Base-by-base conservation (phyloP, 306 rosid species). In the Lagenaria siceraria region DNA sequence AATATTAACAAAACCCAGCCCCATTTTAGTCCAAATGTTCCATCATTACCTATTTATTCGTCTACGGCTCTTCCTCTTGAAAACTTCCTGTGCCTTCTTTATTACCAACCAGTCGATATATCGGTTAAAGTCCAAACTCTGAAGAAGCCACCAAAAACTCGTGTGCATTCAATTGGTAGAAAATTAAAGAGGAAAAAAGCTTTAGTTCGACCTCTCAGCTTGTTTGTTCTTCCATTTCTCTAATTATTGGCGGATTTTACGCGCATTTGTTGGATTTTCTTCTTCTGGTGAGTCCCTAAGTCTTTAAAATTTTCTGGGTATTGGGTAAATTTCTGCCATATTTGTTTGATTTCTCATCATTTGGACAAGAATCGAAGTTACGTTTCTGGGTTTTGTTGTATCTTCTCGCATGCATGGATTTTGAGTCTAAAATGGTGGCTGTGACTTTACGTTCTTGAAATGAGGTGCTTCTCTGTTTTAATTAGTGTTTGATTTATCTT, bases 31-130 rank as follows among this genome's bases (percentile, higher is more conserved):
- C 63, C 46, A 58, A 49, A 18, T 4, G 1, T 40, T 10, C 74
- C 76, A 80, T 89, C 86, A 65, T 68, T 80, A 85, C 86, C 82
- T 85, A 82, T 80, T 82, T 85, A 85, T 56, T 77, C 73, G 29
- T 65, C 14, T n/a, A 65, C 73, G 51, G 68, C 80, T 65, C 68
- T 46, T 7, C 64, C 36, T 18, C 66, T n/a, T 81, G 79, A 80
- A 10, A 48, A 15, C 21, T 73, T 74, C 63, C 78, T 13, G 38
- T 55, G 77, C 35, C 81, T 59, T 51, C 77, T 62, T 80, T 78
- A 76, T 78, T 72, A 49, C 71, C 71, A 63, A n/a, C 81, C 86
- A 29, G 60, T 65, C 83, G 46, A 82, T 33, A 77, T 74, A 82
- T 80, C 64, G 73, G 6, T 17, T 61, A 29, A 63, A 80, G 31